Base-by-base conservation (phyloP, 1,284 basidiomycete species). In the Kalmanozyma brasiliensis region DNA sequence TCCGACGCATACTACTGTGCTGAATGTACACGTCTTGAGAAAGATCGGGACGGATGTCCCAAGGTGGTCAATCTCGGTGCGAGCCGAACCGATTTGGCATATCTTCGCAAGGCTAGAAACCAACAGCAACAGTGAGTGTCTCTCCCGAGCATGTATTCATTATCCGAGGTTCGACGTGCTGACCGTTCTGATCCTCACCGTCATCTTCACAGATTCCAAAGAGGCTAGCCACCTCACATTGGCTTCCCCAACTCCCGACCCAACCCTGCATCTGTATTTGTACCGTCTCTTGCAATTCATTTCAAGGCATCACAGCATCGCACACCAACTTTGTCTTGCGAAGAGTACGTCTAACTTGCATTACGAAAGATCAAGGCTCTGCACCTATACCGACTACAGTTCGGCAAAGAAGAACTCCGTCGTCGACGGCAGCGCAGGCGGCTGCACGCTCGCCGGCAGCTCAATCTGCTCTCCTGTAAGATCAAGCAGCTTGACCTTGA, bases 41-140 rank as follows among this genome's bases (percentile, higher is more conserved):
- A 98, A 81, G 95, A 98, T 79, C 86, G 96, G 29, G 96, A 99
- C 81, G 96, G 96, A 0, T 99, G 96, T 85, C 94, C 94, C 1
- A 97, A 98, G 86, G 96, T 98, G 73, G 93, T 98, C 76, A 98
- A 98, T 79, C 85, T 96, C 17, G 94, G 94, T 61, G 91, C 73
- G 14, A 77, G 74, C 37, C 41, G 75, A 43, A 77, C 75, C 22
- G 75, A 77, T 38, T 58, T 77, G 3, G 75, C 68, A 36, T 77
- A 77, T 51, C 38, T 74, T n/a, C 66, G 74, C 46, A 77, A 77
- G 46, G 67, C 71, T 20, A 66, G 73, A 36, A 47, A 77, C 19
- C 59, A 66, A 34, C 71, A 77, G 42, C 55, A 71, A 58, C 67
- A 62, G 64, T 72, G 26, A 65, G 68, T 60, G 1, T 26, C 19